Evolutionary conservation across 164 flowering plant genomes (phyloP), one percentile per base, ranked within the genome.

Genomic region (Vitis rotundifolia): DNA sequence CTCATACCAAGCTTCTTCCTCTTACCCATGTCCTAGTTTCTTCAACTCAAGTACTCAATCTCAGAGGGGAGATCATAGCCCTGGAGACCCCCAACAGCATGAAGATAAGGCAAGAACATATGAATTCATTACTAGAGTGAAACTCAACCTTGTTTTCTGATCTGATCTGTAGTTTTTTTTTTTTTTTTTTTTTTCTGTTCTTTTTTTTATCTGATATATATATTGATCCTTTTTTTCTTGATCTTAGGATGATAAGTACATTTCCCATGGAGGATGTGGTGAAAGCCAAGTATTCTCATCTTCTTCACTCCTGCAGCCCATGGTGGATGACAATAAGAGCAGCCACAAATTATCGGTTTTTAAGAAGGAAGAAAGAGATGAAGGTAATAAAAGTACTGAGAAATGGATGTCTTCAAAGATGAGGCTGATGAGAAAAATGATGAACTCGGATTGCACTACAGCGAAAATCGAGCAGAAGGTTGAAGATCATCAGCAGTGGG

Each of bases 361-460:
- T n/a, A 52, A 16, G 26, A 11, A 18, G 12, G 66, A 16, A 2
- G 44, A 19, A 10, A 56, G 22, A 29, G 68, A 48, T 3, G 29
- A 29, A 11, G 11, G 19, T 73, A 49, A 14, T 64, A 56, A 26
- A 14, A 31, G 1, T 11, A 49, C 59, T 26, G 63, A 67, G 11
- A 76, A 74, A 62, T 81, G 84, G 84, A 78, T 70, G 79, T 73
- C 81, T n/a, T 81, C 81, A 15, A 81, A 78, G 75, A 75, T 75
- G 75, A 78, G 81, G 69, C 11, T 81, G 63, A 75, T 78, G 77
- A 73, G 69, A 10, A 78, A 73, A 54, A 67, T 75, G 73, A 75
- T 63, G 49, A 70, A 57, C 68, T 63, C 80, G 9, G 22, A 61
- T 49, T 2, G 13, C 22, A 7, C 63, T 3, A 8, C 52, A 55